phyloP scores from a whole-genome alignment of 2,329 filamentous ascomycete species.

The Scedosporium boydii region DNA sequence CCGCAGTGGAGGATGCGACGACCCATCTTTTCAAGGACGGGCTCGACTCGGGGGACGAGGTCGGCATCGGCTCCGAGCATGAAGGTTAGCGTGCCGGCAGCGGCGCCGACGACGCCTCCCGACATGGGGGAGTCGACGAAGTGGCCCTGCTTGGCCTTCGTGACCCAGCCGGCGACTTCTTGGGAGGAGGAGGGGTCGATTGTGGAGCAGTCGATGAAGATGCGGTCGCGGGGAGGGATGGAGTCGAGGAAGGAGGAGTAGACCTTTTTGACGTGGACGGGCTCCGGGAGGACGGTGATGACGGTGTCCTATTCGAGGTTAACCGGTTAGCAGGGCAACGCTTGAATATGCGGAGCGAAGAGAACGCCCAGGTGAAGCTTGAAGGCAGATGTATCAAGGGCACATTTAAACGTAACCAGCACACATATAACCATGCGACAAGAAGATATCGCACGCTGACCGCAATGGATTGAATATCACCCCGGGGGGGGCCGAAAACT shows the following conservation, averaged over 20 bases:
- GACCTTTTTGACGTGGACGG: conserved; percentile 75
- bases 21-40: conserved; percentile 73
- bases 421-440: too few relatives aligned
- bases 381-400: background rate
- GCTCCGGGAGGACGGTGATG: conserved; percentile 83
- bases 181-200: conserved; percentile 85
- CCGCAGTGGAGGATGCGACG: conserved; percentile 80
- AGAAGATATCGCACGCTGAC: too few relatives aligned
- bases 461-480: background rate
- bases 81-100: conserved; percentile 82
- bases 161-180: conserved; percentile 61
- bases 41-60: conserved; percentile 54
- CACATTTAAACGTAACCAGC: background rate
- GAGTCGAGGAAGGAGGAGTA: conserved; percentile 64
- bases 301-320: conserved; percentile 57
- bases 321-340: too few relatives aligned
- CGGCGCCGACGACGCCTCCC: conserved; percentile 84
- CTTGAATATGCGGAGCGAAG: conserved; percentile 12
- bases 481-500: background rate
- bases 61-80: conserved; percentile 70
- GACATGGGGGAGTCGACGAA: conserved; percentile 98
- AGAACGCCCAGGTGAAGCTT: background rate
- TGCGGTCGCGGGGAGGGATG: conserved; percentile 46
- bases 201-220: conserved; percentile 95
- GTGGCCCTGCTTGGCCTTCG: conserved; percentile 54